These are phyloP conservation scores for Lactarius pseudohatsudake DNA, from an alignment of 768 basidiomycete genomes.

Conservation along the genomic window DNA sequence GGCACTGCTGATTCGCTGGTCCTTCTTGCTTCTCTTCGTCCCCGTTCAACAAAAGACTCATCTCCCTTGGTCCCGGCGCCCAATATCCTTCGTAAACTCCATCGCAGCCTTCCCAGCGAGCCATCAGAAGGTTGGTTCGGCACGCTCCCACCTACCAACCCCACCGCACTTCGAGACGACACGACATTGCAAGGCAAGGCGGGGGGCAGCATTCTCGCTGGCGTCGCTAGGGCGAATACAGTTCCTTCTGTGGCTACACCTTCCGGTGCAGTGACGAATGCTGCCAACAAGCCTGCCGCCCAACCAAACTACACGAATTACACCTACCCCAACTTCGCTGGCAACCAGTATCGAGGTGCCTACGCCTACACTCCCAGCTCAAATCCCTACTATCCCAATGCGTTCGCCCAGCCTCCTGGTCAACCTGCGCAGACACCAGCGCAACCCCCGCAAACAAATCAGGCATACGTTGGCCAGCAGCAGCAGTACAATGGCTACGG, in stretches of 20 bases:
- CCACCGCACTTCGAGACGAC: constrained; percentile 70
- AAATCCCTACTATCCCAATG: constrained; percentile 35
- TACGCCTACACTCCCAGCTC: constrained; percentile 44
- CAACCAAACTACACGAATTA: constrained; percentile 33
- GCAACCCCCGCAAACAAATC: constrained; percentile 38
- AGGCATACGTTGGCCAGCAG: constrained; percentile 38
- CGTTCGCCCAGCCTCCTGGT: constrained; percentile 35
- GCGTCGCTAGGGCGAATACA: constrained; percentile 23
- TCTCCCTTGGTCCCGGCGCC: constrained; percentile 61
- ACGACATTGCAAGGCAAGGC: constrained; percentile 65
- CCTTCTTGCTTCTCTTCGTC: constrained; percentile 68
- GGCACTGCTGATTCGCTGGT: constrained; percentile 69
- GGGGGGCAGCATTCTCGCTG: constrained; percentile 27
- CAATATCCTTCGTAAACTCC: constrained; percentile 64
- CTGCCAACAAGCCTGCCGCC: constrained; percentile 34
- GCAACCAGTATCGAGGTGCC: constrained; percentile 37
- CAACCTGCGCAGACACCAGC: constrained; percentile 28
- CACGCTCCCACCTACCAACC: constrained; percentile 56
- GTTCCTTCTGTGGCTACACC: constrained; percentile 25
- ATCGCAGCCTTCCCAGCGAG: constrained; percentile 62
- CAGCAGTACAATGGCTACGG: constrained; percentile 45
- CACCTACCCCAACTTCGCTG: constrained; percentile 33
- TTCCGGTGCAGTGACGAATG: constrained; percentile 36
- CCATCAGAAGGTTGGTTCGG: constrained; percentile 72
- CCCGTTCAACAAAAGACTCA: constrained; percentile 49